These are phyloP conservation scores for Madurella fahalii DNA, from an alignment of 2,329 filamentous ascomycete genomes.

Conservation along the genomic window DNA sequence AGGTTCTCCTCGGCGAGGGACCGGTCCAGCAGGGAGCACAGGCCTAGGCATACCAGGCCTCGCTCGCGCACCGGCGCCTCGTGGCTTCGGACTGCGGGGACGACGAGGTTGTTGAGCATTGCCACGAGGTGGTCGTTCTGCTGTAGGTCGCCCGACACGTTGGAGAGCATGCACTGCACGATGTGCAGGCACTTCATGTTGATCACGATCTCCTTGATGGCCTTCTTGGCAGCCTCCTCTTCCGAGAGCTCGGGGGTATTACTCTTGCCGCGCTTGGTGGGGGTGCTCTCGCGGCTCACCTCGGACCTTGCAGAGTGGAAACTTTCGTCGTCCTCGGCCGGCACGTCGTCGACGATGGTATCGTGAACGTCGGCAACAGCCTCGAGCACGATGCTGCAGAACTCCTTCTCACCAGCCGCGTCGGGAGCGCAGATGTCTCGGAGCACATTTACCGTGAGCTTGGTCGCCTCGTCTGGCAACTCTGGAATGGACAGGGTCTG, in stretches of 20 bases:
- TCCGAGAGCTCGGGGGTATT: constrained; percentile 47
- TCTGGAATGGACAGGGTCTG: constrained; percentile 82
- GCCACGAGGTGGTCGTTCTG: constrained; percentile 87
- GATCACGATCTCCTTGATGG: constrained; percentile 85
- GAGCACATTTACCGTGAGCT: constrained; percentile 77
- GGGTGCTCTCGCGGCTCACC: constrained; percentile 62
- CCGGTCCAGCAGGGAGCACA: constrained; percentile 88
- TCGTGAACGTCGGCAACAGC: constrained; percentile 96
- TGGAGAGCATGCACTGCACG: constrained; percentile 94
- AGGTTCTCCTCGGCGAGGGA: constrained; percentile 90
- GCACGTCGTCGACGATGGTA: constrained; percentile 71
- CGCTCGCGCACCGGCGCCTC: constrained; percentile 89
- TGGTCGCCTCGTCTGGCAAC: constrained; percentile 87
- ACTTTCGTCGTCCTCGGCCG: constrained; percentile 67
- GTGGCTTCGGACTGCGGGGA: constrained; percentile 89
- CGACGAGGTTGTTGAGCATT: constrained; percentile 97
- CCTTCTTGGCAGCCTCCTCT: constrained; percentile 67
- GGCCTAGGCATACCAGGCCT: constrained; percentile 80
- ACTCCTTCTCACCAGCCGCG: constrained; percentile 71
- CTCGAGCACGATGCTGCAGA: constrained; percentile 82
- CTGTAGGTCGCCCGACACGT: constrained; percentile 82
- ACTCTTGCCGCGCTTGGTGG: constrained; percentile 43
- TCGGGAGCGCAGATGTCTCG: constrained; percentile 77
- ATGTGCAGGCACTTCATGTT: constrained; percentile 99
- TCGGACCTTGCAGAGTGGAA: constrained; percentile 93